Conservation (phyloP, 768 basidiomycete genomes). For the Mycena albidolilacea region DNA sequence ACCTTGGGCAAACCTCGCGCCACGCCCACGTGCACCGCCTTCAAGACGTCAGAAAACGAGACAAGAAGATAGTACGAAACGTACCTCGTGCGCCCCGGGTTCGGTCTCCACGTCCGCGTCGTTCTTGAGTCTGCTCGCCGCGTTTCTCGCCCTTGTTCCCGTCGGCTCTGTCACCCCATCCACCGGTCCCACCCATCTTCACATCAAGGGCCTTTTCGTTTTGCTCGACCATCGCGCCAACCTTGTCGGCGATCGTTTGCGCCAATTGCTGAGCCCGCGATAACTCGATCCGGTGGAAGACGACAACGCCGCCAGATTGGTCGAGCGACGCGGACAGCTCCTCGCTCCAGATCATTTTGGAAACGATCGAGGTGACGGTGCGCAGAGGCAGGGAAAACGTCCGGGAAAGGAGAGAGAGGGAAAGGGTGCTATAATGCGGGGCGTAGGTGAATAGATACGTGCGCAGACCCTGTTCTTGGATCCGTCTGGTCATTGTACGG, state of each 20-base stretch:
- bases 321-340: conserved; percentile 95
- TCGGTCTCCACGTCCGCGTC: conserved; percentile 81
- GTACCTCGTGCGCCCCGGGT: conserved; percentile 74
- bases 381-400: conserved; percentile 90
- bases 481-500: conserved; percentile 74
- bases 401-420: conserved; percentile 86
- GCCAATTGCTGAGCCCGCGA: conserved; percentile 93
- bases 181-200: conserved; percentile 79
- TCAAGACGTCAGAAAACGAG: conserved; percentile 15
- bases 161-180: conserved; percentile 79
- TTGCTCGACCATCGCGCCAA: conserved; percentile 88
- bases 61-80: conserved; percentile 33
- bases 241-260: conserved; percentile 89
- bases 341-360: conserved; percentile 99
- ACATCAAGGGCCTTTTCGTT: conserved; percentile 92
- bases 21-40: conserved; percentile 81
- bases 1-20: conserved; percentile 87
- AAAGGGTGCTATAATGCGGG: conserved; percentile 92
- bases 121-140: conserved; percentile 84
- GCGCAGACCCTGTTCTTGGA: conserved; percentile 96
- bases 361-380: conserved; percentile 91
- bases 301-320: conserved; percentile 89
- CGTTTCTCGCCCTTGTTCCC: conserved; percentile 84
- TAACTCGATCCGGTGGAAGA: conserved; percentile 94
- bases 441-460: conserved; percentile 99